phyloP scores from a whole-genome alignment of 805 yeast genomes.

The Zygoascus tannicola region DNA sequence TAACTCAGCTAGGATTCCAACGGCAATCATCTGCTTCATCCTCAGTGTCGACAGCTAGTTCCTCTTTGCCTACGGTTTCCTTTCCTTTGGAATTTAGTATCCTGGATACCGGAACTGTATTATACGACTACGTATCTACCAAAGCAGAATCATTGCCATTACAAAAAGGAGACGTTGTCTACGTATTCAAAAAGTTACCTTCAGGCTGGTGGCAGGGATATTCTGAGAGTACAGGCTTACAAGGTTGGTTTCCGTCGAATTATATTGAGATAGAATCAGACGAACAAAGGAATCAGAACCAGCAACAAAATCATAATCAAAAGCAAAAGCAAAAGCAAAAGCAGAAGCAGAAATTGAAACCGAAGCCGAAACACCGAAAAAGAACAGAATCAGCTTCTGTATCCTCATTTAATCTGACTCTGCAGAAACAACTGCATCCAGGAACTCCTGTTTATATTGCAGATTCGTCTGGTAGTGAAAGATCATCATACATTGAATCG shows the following conservation, averaged over 20 bases:
- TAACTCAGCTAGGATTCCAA: too few relatives aligned
- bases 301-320: too few relatives aligned
- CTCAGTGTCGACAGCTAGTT: not conserved
- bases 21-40: conserved; percentile 4
- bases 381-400: not conserved
- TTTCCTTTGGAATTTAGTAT: conserved; percentile 1
- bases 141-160: conserved; percentile 45
- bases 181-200: conserved; percentile 54
- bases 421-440: conserved; percentile 2
- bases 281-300: conserved; percentile 4
- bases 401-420: not conserved
- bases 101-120: conserved; percentile 49
- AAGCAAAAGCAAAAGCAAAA: too few relatives aligned
- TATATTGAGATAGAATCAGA: conserved; percentile 37
- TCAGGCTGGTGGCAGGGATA: conserved; percentile 90
- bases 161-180: conserved; percentile 56
- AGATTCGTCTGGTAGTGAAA: too few relatives aligned
- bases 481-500: too few relatives aligned
- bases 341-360: too few relatives aligned
- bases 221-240: not conserved
- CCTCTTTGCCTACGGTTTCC: not conserved
- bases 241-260: conserved; percentile 78
- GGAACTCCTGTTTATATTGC: not conserved
- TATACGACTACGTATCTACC: conserved; percentile 43
- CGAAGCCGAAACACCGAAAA: not conserved